Evolutionary conservation across 768 basidiomycete genomes (phyloP).

Genomic region (Pholiota microspora): DNA sequence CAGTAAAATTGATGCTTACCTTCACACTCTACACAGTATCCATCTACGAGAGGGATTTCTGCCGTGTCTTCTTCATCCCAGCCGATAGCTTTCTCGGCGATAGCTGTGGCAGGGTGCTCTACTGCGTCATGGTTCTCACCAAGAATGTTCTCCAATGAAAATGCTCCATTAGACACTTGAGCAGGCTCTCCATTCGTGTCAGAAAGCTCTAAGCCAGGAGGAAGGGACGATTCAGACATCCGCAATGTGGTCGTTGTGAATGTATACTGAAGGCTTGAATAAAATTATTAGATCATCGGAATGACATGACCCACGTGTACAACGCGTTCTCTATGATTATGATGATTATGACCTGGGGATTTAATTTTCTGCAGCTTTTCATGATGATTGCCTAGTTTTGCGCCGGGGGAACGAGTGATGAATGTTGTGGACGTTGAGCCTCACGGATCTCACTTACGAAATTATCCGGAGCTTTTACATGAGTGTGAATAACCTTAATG

Average conservation of each 20-base stretch:
- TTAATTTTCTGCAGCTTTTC: too few species aligned
- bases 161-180: constrained; percentile 24
- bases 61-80: constrained; percentile 64
- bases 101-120: constrained; percentile 46
- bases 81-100: constrained; percentile 37
- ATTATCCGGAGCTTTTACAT: too few species aligned
- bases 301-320: constrained; percentile 15
- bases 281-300: constrained; percentile 9
- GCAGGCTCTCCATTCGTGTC: constrained; percentile 8
- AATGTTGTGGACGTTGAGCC: too few species aligned
- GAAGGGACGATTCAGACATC: constrained; percentile 19
- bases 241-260: neutral
- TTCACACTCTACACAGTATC: constrained; percentile 85
- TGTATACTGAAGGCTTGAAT: neutral
- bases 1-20: constrained; percentile 49
- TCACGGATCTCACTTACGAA: too few species aligned
- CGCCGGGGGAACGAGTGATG: too few species aligned
- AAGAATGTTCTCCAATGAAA: constrained; percentile 73
- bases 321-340: too few species aligned
- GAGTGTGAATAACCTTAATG: too few species aligned
- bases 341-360: too few species aligned
- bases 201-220: constrained; percentile 14
- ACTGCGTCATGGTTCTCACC: constrained; percentile 59
- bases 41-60: constrained; percentile 49
- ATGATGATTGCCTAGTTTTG: too few species aligned